Percentiles rank a stretch among this genome's conserved stretches.
Evolutionary conservation across 2,329 filamentous ascomycete genomes (phyloP).

Genomic region (Fusarium sp.): DNA sequence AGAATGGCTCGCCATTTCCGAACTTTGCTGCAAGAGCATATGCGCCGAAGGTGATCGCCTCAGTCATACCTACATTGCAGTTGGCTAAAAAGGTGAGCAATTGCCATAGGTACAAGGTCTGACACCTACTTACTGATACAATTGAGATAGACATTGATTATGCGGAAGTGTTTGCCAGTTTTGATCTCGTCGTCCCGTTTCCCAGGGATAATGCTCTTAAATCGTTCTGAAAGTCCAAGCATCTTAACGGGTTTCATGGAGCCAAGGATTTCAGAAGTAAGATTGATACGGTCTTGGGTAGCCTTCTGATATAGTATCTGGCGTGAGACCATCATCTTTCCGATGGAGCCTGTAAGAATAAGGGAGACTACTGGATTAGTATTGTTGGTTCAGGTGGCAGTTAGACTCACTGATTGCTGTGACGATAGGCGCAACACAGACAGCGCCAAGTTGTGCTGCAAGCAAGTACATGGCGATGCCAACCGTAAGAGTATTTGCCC

Average conservation of each 20-base stretch:
- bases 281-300: constrained; percentile 53
- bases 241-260: constrained; percentile 55
- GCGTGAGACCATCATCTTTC: constrained; percentile 47
- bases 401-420: constrained; percentile 49
- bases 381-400: accelerated
- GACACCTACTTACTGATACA: constrained; percentile 44
- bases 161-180: constrained; percentile 46
- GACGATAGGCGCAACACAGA: constrained; percentile 52
- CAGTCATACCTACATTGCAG: constrained; percentile 46
- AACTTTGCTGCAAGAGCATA: constrained; percentile 50
- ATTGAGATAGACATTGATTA: constrained; percentile 47
- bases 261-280: constrained; percentile 51
- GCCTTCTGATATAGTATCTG: constrained; percentile 52
- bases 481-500: constrained; percentile 51
- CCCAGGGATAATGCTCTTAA: constrained; percentile 42
- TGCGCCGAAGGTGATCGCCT: constrained; percentile 51
- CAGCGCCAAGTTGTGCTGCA: constrained; percentile 51
- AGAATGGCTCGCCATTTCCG: constrained; percentile 44
- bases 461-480: constrained; percentile 52
- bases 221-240: constrained; percentile 50
- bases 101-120: not conserved
- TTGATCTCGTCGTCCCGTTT: constrained; percentile 48
- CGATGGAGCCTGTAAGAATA: constrained; percentile 38
- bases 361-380: constrained; percentile 40
- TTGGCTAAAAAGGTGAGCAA: constrained; percentile 39